Base-by-base conservation (phyloP, 2,329 filamentous ascomycete species). In the Colletotrichum kahawae region DNA sequence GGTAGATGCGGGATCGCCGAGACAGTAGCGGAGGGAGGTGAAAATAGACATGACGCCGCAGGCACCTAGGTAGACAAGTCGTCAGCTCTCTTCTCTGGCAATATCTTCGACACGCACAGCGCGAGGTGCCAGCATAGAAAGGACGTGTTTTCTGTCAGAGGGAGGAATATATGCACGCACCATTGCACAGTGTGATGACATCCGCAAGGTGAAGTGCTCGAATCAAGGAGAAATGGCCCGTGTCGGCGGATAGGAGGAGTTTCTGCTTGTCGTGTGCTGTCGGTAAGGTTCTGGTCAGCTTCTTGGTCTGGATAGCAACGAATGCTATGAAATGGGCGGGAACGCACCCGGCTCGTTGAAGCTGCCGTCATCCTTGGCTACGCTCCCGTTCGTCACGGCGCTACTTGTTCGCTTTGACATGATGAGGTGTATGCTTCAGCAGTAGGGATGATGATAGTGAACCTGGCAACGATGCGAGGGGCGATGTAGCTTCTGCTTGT, bases 1-100 rank as follows among this genome's bases (percentile, higher is more conserved):
- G 79, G 92, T 88, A 70, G 93, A 87, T 74, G 89, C 82, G 10
- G 93, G 90, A 78, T 93, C 91, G 77, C 93, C 93, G 77, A 98
- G 90, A 84, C 94, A 97, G 89, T 98, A 98, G 79, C 95, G 95
- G 87, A 99, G 91, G 29, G 95, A 98, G 60, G 95, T 96, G 87
- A 98, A 96, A 82, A 99, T 92, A 82, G 96, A 98, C 93, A 98
- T 96, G 84, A 98, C 92, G 78, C 95, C 95, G 85, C 95, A 97
- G 84, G 76, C 76, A 57, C 76, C 76, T 77, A 43, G 33, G 18
- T 60, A 51, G 21, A 33, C 14, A 31, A 36, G 31, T 12, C 18
- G 8, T 27, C 24, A 48, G 7, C n/a, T 21, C n/a, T 51, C 43
- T 51, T 51, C 43, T 51, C n/a, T 13, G 43, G n/a, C 43, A 21